These are phyloP conservation scores for Quercus lobata DNA, from an alignment of 331 rosid species.

Conservation along the genomic window DNA sequence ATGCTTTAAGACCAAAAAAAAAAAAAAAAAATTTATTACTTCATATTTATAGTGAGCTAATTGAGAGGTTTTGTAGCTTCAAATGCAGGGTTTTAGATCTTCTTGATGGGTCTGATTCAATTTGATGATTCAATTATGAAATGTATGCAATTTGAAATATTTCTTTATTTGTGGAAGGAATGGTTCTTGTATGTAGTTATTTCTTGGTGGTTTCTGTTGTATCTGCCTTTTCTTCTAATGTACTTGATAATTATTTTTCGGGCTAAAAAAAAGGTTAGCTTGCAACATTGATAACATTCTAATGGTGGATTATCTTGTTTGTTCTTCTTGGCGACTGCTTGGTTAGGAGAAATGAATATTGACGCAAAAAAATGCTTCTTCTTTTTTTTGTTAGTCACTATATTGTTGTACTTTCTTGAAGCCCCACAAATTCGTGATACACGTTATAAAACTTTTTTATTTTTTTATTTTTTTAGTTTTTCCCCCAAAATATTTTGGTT, in stretches of 20 bases:
- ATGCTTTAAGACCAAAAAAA: background rate
- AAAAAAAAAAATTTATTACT: too few relatives aligned
- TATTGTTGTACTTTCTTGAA: background rate
- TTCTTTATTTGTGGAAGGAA: background rate
- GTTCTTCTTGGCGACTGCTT: background rate
- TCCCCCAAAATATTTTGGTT: background rate
- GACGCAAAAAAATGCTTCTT: background rate
- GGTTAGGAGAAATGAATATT: background rate
- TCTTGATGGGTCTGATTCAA: background rate
- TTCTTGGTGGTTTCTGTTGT: background rate
- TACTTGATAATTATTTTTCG: background rate
- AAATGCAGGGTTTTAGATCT: background rate
- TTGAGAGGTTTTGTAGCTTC: background rate
- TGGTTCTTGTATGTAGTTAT: background rate
- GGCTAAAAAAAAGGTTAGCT: background rate
- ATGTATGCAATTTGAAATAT: background rate
- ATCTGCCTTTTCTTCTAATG: background rate
- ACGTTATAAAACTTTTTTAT: background rate
- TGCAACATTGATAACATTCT: background rate
- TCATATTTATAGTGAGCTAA: background rate
- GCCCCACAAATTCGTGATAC: background rate
- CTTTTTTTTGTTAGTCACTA: background rate
- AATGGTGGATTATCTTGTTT: background rate
- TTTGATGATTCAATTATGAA: background rate
- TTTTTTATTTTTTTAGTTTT: background rate